A percentile compares a stretch with the other conserved stretches of the same genome.
Evolutionary conservation across 1,284 basidiomycete species (phyloP).

Genomic region (Rhizoctonia solani): DNA sequence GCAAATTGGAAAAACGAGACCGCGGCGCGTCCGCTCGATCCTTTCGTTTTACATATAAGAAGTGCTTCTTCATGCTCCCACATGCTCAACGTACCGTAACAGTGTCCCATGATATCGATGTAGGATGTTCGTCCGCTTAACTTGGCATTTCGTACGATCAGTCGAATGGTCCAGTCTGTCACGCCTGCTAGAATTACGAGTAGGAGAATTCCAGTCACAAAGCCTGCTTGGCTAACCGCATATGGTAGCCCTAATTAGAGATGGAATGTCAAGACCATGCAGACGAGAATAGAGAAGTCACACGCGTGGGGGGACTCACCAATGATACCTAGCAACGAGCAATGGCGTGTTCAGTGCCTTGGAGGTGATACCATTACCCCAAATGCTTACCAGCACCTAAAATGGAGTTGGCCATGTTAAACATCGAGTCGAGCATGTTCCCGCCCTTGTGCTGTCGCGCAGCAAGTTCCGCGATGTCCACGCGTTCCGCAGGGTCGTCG

Average conservation of each 20-base stretch:
- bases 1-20: conserved; percentile 98
- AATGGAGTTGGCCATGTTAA: conserved; percentile 97
- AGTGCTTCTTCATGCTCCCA: too few relatives aligned
- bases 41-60: neutral
- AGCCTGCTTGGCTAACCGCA: conserved; percentile 89
- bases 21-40: conserved; percentile 76
- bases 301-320: conserved; percentile 54
- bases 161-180: conserved; percentile 98
- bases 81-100: conserved; percentile 65
- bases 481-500: conserved; percentile 44
- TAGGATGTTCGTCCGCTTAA: conserved; percentile 91
- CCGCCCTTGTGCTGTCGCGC: conserved; percentile 73
- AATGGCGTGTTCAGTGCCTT: too few relatives aligned
- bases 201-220: conserved; percentile 82
- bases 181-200: conserved; percentile 80
- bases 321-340: conserved; percentile 67
- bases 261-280: neutral
- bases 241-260: conserved; percentile 76
- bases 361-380: too few relatives aligned
- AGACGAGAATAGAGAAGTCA: neutral
- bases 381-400: conserved; percentile 78
- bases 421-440: conserved; percentile 79
- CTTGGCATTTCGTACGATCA: conserved; percentile 95
- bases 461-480: conserved; percentile 69
- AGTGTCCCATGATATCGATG: conserved; percentile 95